Evolutionary conservation across 371 early-diverging fungal genomes (phyloP).

Genomic region (Rhizopus delemar): DNA sequence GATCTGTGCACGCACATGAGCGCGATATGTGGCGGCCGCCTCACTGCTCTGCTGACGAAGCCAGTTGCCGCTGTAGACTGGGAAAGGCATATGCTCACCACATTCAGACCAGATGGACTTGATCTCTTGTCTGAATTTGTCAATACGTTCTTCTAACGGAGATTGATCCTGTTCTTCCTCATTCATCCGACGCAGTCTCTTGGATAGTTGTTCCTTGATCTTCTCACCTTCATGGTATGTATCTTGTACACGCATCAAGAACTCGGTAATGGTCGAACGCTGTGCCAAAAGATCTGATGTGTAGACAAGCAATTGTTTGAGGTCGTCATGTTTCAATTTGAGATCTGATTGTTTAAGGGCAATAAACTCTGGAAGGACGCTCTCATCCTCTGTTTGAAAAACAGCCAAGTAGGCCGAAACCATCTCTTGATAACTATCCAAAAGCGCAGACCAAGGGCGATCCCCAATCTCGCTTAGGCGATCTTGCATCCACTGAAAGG

Average conservation of each 20-base stretch:
- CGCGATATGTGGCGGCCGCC: slow-evolving; percentile 17
- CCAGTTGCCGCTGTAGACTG: slow-evolving; percentile 31
- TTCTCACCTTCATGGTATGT: slow-evolving; percentile 45
- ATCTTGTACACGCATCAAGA: slow-evolving; percentile 45
- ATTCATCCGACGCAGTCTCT: slow-evolving; percentile 39
- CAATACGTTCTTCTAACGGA: slow-evolving; percentile 26
- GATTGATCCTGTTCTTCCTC: slow-evolving; percentile 20
- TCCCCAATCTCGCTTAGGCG: slow-evolving; percentile 35
- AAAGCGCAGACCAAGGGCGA: slow-evolving; percentile 16
- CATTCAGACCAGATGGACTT: slow-evolving; percentile 38
- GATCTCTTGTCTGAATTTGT: slow-evolving; percentile 29
- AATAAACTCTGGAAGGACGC: slow-evolving; percentile 23
- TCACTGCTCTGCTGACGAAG: slow-evolving; percentile 10
- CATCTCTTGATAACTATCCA: slow-evolving; percentile 14
- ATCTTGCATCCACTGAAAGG: slow-evolving; percentile 37
- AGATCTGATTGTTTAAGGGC: slow-evolving; percentile 32
- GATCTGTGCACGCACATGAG: slow-evolving; percentile 29
- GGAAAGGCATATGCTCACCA: slow-evolving; percentile 32
- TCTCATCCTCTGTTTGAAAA: background rate
- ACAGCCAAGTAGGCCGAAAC: slow-evolving; percentile 7
- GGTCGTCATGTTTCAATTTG: slow-evolving; percentile 29
- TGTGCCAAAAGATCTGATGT: slow-evolving; percentile 43
- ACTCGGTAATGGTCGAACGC: slow-evolving; percentile 40
- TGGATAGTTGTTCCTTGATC: slow-evolving; percentile 36
- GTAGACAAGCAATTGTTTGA: slow-evolving; percentile 27